Evolutionary conservation across 2,329 filamentous ascomycete species (phyloP).

Genomic region (Plenodomus lindquistii): DNA sequence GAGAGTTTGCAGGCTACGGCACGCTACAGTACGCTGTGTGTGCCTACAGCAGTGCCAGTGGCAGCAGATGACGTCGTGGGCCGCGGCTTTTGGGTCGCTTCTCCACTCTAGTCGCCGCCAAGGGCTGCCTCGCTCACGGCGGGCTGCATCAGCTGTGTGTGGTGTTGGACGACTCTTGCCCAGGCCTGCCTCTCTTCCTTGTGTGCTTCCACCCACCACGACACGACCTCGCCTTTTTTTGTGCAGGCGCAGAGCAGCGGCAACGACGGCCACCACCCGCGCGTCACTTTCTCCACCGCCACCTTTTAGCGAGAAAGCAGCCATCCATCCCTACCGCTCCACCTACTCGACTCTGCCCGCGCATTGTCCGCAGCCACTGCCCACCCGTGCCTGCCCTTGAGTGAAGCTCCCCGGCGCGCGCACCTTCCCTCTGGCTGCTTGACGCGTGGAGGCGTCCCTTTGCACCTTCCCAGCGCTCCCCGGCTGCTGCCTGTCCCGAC

Average conservation of each 20-base stretch:
- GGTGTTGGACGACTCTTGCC: no score
- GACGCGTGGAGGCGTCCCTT: conserved; percentile 10
- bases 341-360: conserved; percentile 4
- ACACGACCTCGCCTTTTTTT: conserved; percentile 1
- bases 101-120: not conserved
- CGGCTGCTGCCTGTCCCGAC: conserved; percentile 16
- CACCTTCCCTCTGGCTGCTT: conserved; percentile 9
- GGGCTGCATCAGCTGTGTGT: not conserved
- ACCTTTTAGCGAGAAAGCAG: conserved; percentile 42
- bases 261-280: conserved; percentile 8
- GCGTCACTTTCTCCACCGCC: conserved; percentile 31
- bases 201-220: conserved; percentile 7
- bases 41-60: no score
- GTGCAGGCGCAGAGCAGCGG: conserved; percentile 2
- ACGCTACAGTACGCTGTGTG: no score
- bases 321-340: conserved; percentile 14
- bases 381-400: conserved; percentile 19
- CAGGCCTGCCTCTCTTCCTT: conserved; percentile 1
- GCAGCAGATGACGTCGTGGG: conserved; percentile 17
- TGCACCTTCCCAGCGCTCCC: conserved; percentile 10
- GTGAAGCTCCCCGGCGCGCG: conserved; percentile 24
- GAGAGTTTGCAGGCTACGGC: not conserved
- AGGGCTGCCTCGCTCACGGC: not conserved
- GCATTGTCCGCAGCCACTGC: conserved; percentile 11
- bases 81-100: conserved; percentile 5